Conservation (phyloP, 345 rosid species). For the Punica granatum region DNA sequence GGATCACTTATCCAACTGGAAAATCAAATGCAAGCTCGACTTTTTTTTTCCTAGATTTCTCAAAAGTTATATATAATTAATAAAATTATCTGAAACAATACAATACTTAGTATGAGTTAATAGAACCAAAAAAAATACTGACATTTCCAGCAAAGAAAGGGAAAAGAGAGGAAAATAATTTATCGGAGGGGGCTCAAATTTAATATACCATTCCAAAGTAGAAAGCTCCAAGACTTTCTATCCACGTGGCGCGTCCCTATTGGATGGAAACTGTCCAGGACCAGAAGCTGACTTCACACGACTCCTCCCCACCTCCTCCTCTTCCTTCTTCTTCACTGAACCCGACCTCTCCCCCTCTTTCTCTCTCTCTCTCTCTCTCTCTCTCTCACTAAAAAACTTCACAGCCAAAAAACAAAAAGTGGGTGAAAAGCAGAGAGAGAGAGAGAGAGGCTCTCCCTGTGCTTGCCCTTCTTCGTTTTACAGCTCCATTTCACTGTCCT, state of each 20-base stretch:
- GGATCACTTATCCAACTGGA: no score
- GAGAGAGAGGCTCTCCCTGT: background rate
- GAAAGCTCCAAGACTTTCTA: background rate
- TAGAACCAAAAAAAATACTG: background rate
- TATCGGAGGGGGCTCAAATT: background rate
- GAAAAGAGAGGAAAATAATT: no score
- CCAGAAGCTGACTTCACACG: slow-evolving; percentile 14
- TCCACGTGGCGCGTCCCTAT: background rate
- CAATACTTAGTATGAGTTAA: no score
- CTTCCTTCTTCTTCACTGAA: background rate
- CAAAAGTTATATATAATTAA: no score
- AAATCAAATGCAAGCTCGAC: no score
- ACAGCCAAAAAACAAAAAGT: slow-evolving; percentile 3
- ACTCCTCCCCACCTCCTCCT: background rate
- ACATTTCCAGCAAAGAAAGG: background rate
- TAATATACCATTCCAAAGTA: background rate
- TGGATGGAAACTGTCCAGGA: slow-evolving; percentile 5
- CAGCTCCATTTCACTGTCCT: slow-evolving; percentile 1
- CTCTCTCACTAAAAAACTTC: background rate
- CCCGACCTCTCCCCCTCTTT: background rate
- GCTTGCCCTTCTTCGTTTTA: background rate
- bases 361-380: background rate
- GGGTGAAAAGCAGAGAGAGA: slow-evolving; percentile 13
- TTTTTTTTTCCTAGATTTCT: no score
- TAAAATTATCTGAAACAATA: no score